A percentile compares a stretch with the other conserved stretches of the same genome.
phyloP scores from a whole-genome alignment of 2,329 filamentous ascomycete species.

The Aspergillus felis region DNA sequence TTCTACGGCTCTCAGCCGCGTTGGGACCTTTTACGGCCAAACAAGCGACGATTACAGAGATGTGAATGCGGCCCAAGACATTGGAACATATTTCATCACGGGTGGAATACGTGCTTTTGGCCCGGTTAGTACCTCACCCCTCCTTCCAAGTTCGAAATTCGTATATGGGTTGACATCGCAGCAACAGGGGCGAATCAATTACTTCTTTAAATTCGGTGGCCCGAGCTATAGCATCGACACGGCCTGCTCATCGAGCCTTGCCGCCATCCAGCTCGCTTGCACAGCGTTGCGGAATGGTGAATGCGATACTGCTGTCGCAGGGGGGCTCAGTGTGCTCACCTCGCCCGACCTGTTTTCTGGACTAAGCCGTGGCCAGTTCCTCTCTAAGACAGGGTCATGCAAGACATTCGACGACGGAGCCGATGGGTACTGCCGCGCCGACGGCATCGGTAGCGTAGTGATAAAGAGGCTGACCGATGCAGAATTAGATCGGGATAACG shows the following conservation, averaged over 20 bases:
- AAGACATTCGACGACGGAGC: conserved; percentile 48
- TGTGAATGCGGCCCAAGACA: conserved; percentile 66
- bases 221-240: conserved; percentile 69
- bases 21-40: conserved; percentile 69
- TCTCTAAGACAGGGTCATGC: conserved; percentile 41
- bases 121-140: conserved; percentile 35
- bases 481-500: conserved; percentile 44
- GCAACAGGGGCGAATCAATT: conserved; percentile 55
- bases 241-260: conserved; percentile 68
- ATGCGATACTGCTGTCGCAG: conserved; percentile 73
- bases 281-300: conserved; percentile 69
- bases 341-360: conserved; percentile 75
- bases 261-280: conserved; percentile 68
- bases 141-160: too few relatives aligned
- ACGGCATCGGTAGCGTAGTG: conserved; percentile 47
- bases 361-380: conserved; percentile 52
- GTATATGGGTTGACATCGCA: too few relatives aligned
- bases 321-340: conserved; percentile 67
- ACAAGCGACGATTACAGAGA: conserved; percentile 65
- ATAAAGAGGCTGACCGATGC: conserved; percentile 51
- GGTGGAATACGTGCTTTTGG: conserved; percentile 58
- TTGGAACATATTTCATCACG: conserved; percentile 64
- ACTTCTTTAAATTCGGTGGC: conserved; percentile 71
- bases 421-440: conserved; percentile 54
- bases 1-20: conserved; percentile 53